These are phyloP conservation scores for Peziza echinospora DNA, from an alignment of 495 filamentous ascomycete species.

Conservation along the genomic window DNA sequence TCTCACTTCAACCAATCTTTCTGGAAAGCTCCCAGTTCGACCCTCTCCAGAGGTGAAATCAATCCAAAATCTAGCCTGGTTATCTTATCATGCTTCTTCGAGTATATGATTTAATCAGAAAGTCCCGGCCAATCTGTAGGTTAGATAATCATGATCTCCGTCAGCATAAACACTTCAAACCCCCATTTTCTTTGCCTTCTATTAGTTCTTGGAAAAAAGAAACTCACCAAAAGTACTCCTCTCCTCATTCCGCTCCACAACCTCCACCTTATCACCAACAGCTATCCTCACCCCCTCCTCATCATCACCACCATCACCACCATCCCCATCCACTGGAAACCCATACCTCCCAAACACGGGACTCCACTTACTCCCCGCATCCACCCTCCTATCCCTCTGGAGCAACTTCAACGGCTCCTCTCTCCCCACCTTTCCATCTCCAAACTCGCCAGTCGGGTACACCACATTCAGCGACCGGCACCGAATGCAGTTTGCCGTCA, in stretches of 20 bases:
- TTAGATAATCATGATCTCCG: background rate
- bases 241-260: conserved; percentile 7
- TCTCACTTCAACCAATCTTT: too few species aligned
- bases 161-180: background rate
- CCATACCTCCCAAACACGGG: conserved; percentile 15
- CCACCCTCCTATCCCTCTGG: conserved; percentile 22
- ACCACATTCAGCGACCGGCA: conserved; percentile 68
- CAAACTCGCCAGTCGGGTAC: conserved; percentile 39
- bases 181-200: too few species aligned
- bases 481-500: conserved; percentile 63
- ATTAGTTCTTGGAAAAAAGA: background rate
- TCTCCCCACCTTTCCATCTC: background rate
- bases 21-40: too few species aligned
- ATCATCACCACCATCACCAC: background rate
- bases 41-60: too few species aligned
- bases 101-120: background rate
- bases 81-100: too few species aligned
- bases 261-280: conserved; percentile 10
- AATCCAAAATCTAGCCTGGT: too few species aligned
- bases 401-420: conserved; percentile 26
- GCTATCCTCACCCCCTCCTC: conserved; percentile 1
- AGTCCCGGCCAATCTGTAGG: background rate
- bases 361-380: conserved; percentile 9
- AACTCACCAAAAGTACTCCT: conserved; percentile 1
- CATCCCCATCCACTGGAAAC: conserved; percentile 5